phyloP scores from a whole-genome alignment of 768 basidiomycete genomes.

The Russula emetica region DNA sequence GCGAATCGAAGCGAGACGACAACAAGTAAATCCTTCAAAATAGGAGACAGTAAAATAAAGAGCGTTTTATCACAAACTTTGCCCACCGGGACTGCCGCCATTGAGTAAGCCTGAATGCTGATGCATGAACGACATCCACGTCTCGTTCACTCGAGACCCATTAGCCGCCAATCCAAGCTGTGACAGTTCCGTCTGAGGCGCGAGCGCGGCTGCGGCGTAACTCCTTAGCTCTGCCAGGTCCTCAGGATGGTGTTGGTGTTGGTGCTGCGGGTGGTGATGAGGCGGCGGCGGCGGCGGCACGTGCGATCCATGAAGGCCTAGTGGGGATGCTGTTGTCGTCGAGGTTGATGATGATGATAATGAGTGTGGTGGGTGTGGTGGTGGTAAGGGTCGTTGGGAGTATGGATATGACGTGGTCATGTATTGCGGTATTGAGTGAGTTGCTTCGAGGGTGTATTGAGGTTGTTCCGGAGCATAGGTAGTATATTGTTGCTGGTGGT shows the following conservation, averaged over 20 bases:
- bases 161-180: slow-evolving; percentile 56
- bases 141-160: slow-evolving; percentile 47
- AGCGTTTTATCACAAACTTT: neutral
- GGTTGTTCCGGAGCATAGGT: slow-evolving; percentile 16
- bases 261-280: neutral
- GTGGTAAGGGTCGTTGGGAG: neutral
- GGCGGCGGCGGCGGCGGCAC: neutral
- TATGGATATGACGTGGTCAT: slow-evolving; percentile 7
- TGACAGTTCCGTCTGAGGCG: slow-evolving; percentile 44
- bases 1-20: neutral
- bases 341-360: neutral
- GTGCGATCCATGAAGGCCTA: neutral
- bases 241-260: neutral
- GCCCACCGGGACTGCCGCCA: slow-evolving; percentile 6
- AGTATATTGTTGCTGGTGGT: slow-evolving; percentile 13
- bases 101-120: slow-evolving; percentile 50
- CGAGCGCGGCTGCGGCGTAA: slow-evolving; percentile 13
- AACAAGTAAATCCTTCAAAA: neutral
- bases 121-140: slow-evolving; percentile 61
- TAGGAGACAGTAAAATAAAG: neutral
- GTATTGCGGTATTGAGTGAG: slow-evolving; percentile 8
- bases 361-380: neutral
- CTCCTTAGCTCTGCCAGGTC: slow-evolving; percentile 7
- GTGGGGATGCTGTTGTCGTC: neutral
- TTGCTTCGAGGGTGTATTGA: slow-evolving; percentile 17